These are phyloP conservation scores for Vaccinium vitisidaea DNA, from an alignment of 148 eudicot genomes.

Conservation along the genomic window DNA sequence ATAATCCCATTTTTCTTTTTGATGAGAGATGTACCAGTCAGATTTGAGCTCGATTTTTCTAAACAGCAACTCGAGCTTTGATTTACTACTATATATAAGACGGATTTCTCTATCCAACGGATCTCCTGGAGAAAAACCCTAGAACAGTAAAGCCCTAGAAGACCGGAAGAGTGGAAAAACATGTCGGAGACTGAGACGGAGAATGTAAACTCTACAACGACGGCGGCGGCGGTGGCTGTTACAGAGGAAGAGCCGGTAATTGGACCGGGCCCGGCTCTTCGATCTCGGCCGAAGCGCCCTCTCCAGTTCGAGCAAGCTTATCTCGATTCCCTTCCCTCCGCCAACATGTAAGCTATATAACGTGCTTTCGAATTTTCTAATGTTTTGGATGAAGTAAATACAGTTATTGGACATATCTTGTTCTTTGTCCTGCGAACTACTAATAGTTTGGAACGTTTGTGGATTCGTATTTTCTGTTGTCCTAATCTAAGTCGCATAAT, in stretches of 20 bases:
- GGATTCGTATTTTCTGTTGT: no score
- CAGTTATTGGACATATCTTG: no score
- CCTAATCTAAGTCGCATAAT: no score
- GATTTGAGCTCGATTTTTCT: no score
- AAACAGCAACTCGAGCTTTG: no score
- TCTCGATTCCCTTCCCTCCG: slow-evolving; percentile 87
- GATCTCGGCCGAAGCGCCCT: slow-evolving; percentile 77
- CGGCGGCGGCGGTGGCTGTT: background rate
- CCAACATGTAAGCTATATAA: slow-evolving; percentile 61
- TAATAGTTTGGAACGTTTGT: no score
- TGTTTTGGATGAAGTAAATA: background rate
- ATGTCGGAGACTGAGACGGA: slow-evolving; percentile 16
- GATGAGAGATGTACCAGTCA: no score
- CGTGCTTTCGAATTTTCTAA: background rate
- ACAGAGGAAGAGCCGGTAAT: slow-evolving; percentile 42
- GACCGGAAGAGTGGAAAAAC: background rate
- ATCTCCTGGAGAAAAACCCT: background rate
- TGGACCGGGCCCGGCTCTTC: slow-evolving; percentile 84
- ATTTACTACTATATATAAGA: no score
- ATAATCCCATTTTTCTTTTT: no score
- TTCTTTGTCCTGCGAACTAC: no score
- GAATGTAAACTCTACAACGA: slow-evolving; percentile 22
- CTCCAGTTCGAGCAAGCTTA: slow-evolving; percentile 93
- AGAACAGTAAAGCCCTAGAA: background rate
- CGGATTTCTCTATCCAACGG: background rate